Percentiles rank a stretch among this genome's conserved stretches.
phyloP scores from a whole-genome alignment of 2,329 filamentous ascomycete genomes.

The Fragosphaeria purpurea region DNA sequence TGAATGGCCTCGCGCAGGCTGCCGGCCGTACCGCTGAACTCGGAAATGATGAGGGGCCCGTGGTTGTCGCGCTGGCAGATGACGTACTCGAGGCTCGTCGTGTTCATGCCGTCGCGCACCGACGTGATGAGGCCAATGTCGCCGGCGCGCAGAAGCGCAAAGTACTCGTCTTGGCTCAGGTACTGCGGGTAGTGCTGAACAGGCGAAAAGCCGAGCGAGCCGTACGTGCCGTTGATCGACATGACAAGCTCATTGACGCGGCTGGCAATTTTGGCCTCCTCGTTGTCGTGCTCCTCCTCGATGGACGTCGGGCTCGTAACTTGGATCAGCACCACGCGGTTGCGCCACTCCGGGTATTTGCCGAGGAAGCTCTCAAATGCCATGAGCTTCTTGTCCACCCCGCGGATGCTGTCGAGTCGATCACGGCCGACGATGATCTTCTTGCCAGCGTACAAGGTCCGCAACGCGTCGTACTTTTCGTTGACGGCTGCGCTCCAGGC shows the following conservation, averaged over 20 bases:
- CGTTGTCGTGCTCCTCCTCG: slow-evolving; percentile 66
- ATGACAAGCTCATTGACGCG: slow-evolving; percentile 86
- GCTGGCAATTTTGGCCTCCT: slow-evolving; percentile 71
- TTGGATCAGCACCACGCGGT: slow-evolving; percentile 87
- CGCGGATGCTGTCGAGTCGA: slow-evolving; percentile 83
- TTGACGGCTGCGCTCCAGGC: slow-evolving; percentile 64
- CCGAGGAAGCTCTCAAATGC: slow-evolving; percentile 90
- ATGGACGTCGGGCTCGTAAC: slow-evolving; percentile 81
- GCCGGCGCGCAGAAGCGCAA: slow-evolving; percentile 79
- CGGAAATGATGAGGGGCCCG: slow-evolving; percentile 84
- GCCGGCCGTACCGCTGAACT: slow-evolving; percentile 90
- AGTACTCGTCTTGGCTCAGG: slow-evolving; percentile 81
- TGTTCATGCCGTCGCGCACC: slow-evolving; percentile 96
- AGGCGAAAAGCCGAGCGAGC: slow-evolving; percentile 78
- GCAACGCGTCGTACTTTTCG: slow-evolving; percentile 62
- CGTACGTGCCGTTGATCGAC: slow-evolving; percentile 83
- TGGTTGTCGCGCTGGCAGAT: slow-evolving; percentile 81
- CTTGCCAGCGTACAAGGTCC: slow-evolving; percentile 72
- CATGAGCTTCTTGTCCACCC: slow-evolving; percentile 91
- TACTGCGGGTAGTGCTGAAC: slow-evolving; percentile 95
- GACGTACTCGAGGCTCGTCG: slow-evolving; percentile 88
- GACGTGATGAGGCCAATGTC: slow-evolving; percentile 93
- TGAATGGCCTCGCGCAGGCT: slow-evolving; percentile 79
- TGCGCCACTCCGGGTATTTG: slow-evolving; percentile 81
- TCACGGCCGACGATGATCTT: slow-evolving; percentile 94